Conservation (phyloP, 108 stramenopile genomes). For the Nannochloropsis gaditana region DNA sequence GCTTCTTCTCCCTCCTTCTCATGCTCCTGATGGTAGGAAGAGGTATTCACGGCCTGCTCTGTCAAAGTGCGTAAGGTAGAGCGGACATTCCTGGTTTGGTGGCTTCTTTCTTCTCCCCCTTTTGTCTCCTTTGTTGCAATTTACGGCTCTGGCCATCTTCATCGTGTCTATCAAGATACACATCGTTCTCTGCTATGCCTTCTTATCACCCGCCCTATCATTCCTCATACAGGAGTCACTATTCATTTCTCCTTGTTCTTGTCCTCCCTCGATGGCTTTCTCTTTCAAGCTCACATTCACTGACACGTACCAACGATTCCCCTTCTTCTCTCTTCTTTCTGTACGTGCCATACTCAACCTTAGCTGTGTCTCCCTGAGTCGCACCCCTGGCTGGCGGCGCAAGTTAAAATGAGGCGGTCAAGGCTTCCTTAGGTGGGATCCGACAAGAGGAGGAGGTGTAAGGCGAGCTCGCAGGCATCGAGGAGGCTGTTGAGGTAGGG, state of each 20-base stretch:
- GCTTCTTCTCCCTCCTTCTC: slow-evolving; percentile 45
- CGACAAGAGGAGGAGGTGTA: slow-evolving; percentile 44
- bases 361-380: slow-evolving; percentile 44
- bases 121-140: no score
- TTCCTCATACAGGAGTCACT: no score
- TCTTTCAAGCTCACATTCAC: background rate
- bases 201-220: no score
- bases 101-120: no score
- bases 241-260: background rate
- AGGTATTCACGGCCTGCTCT: background rate
- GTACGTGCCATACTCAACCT: background rate
- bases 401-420: slow-evolving; percentile 41
- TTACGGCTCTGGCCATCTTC: no score
- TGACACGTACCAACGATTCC: background rate
- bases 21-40: slow-evolving; percentile 38
- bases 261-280: background rate
- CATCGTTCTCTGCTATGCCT: no score
- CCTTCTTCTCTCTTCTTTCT: background rate
- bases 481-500: slow-evolving; percentile 27
- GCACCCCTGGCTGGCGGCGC: slow-evolving; percentile 46
- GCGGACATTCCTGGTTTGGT: no score
- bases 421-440: slow-evolving; percentile 31
- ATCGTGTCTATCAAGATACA: no score
- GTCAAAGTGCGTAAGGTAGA: no score
- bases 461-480: slow-evolving; percentile 33